Percentiles rank a stretch among this genome's conserved stretches.
Evolutionary conservation across 2,329 filamentous ascomycete genomes (phyloP).

Genomic region (Periconia digitata): DNA sequence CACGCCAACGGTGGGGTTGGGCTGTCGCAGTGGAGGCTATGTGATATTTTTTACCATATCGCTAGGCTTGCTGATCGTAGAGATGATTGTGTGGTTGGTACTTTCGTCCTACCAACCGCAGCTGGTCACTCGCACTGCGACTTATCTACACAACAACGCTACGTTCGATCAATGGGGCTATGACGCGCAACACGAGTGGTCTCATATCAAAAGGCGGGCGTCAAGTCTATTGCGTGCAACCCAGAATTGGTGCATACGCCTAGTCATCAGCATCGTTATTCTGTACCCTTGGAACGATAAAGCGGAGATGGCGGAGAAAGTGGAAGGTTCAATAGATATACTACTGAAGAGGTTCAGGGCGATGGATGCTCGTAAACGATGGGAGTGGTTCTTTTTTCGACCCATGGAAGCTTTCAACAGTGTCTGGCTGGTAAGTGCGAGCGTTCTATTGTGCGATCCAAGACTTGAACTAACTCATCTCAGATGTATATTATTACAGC

Average conservation of each 20-base stretch:
- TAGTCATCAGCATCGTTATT: constrained; percentile 6
- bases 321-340: constrained; percentile 8
- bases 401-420: constrained; percentile 42
- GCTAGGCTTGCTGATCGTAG: constrained; percentile 39
- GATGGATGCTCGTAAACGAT: constrained; percentile 19
- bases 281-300: constrained; percentile 10
- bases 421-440: constrained; percentile 35
- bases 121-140: constrained; percentile 1
- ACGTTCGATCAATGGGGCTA: constrained; percentile 12
- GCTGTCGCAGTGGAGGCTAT: constrained; percentile 47
- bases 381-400: constrained; percentile 30
- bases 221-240: constrained; percentile 8
- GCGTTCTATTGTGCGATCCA: neutral
- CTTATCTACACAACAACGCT: constrained; percentile 18
- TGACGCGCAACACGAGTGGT: constrained; percentile 10
- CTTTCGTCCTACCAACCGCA: neutral
- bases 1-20: constrained; percentile 51
- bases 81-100: constrained; percentile 42
- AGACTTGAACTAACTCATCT: neutral
- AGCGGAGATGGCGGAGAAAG: neutral
- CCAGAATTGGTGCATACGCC: constrained; percentile 8
- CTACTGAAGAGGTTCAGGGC: constrained; percentile 4
- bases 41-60: constrained; percentile 43
- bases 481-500: constrained; percentile 37
- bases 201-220: constrained; percentile 8